Evolutionary conservation across 2,329 filamentous ascomycete species (phyloP).

Genomic region (Curvularia eragrostidis): DNA sequence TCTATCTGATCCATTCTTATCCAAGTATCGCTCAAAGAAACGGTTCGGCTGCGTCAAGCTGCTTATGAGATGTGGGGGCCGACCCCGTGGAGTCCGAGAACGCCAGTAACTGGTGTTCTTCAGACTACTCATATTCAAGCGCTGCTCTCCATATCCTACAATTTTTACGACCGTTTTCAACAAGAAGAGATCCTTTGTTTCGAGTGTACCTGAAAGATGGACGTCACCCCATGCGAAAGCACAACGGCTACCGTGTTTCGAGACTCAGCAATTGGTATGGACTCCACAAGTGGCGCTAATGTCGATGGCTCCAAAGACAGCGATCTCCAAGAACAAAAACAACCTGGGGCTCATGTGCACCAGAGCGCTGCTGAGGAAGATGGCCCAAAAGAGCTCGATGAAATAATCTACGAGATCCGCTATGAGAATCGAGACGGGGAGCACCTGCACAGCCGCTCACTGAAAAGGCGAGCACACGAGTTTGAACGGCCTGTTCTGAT

Average conservation of each 20-base stretch:
- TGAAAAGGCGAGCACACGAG: neutral
- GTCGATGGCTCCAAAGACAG: neutral
- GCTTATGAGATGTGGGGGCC: neutral
- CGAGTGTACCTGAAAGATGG: neutral
- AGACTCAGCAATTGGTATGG: neutral
- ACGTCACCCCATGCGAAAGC: neutral
- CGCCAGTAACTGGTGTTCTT: neutral
- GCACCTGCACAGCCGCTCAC: neutral
- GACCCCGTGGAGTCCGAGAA: no score
- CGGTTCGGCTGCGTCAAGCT: neutral
- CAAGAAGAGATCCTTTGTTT: neutral
- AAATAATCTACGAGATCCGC: neutral
- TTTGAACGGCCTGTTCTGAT: neutral
- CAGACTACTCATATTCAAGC: neutral
- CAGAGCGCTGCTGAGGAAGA: neutral
- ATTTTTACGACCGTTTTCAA: neutral
- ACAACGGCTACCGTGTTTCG: neutral
- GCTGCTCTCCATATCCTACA: neutral
- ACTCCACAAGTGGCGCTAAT: neutral
- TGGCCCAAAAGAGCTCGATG: neutral
- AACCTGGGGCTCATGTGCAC: neutral
- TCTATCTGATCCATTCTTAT: neutral
- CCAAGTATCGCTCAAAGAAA: neutral
- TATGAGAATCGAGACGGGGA: neutral
- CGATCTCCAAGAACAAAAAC: neutral